Percentiles rank a stretch among this genome's conserved stretches.
Evolutionary conservation across 345 rosid genomes (phyloP).

Genomic region (Acer yangbiense): DNA sequence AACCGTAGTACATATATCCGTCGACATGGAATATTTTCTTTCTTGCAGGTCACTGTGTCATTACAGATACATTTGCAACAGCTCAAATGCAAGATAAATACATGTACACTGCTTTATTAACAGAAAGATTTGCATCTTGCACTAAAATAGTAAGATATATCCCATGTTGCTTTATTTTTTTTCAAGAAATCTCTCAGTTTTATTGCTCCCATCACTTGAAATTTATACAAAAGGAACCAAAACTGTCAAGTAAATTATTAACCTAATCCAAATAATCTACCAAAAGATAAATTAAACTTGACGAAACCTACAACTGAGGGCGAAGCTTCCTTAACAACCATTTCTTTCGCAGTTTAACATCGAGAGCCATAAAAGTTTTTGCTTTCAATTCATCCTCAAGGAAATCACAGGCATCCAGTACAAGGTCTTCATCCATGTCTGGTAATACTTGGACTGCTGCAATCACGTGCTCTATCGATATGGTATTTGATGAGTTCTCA

Average conservation of each 20-base stretch:
- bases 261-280: neutral
- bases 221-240: neutral
- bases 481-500: slow-evolving; percentile 28
- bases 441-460: slow-evolving; percentile 73
- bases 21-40: too few relatives aligned
- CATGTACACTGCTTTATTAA: too few relatives aligned
- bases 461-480: slow-evolving; percentile 58
- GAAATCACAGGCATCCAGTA: slow-evolving; percentile 87
- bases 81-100: too few relatives aligned
- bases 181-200: neutral
- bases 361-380: slow-evolving; percentile 77
- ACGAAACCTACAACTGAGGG: slow-evolving; percentile 30
- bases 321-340: slow-evolving; percentile 86
- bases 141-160: neutral
- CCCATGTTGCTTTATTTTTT: neutral
- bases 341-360: slow-evolving; percentile 68
- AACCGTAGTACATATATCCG: too few relatives aligned
- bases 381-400: slow-evolving; percentile 82
- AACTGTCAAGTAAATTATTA: neutral
- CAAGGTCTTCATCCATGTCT: slow-evolving; percentile 83
- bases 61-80: too few relatives aligned
- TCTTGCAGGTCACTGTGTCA: too few relatives aligned
- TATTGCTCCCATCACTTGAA: neutral
- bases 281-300: neutral
- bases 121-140: too few relatives aligned